Evolutionary conservation across 148 eudicot genomes (phyloP), one percentile per base, ranked within the genome.

Genomic region (Camellia japonica): DNA sequence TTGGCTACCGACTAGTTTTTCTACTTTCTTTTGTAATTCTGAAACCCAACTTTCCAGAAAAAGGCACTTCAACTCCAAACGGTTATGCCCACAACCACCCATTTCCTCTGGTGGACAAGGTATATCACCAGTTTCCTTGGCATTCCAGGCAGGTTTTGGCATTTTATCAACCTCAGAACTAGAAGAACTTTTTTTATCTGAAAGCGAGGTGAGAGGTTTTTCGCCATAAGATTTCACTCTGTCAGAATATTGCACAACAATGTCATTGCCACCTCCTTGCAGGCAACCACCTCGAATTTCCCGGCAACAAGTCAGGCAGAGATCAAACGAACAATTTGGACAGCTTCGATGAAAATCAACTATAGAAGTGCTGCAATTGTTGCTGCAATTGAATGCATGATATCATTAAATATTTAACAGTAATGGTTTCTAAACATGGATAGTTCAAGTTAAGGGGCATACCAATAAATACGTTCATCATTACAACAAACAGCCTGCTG

Each of bases 271-370:
- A 63, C 76, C 84, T 59, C 59, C 75, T 66, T 12, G 79, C 47
- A 76, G 19, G 71, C 68, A 15, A 44, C 76, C 84, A 2, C 84
- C 76, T 6, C 84, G 84, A 65, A 86, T 52, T 83, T 88, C 82
- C 1, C 66, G 75, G 46, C 88, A 88, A 63, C 90, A 88, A 80
- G 69, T 75, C 46, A 88, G 80, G 78, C 88, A 86, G 44, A 86
- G 79, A 65, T 88, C 90, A 75, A 79, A 80, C 0, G 79, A 80
- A 65, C 90, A 86, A 20, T 8, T 47, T 49, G 84, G 74, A 60
- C 90, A 88, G 74, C 80, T 79, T 80, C 91, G 73, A 62, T 88
- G 87, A 60, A 78, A 83, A 84, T 88, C 89, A 73, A 81, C 79
- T 10, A 88, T 86, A 58, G 84, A 84, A 7, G 91, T 86, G 43